Percentiles rank a stretch among this genome's conserved stretches.
phyloP scores from a whole-genome alignment of 148 eudicot species.

The Chenopodium suecicum region DNA sequence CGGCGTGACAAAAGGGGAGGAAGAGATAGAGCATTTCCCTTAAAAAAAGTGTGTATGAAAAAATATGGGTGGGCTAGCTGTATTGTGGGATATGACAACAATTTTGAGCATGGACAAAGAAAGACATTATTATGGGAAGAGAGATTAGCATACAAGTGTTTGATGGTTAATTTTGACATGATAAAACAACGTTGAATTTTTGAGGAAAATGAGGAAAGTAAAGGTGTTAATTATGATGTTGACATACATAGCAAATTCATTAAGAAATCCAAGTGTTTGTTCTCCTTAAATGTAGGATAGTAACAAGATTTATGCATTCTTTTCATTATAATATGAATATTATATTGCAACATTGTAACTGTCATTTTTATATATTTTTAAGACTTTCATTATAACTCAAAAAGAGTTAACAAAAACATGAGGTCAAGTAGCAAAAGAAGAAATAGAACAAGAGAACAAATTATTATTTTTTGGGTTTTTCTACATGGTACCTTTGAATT shows the following conservation, averaged over 20 bases:
- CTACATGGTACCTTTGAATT: no score
- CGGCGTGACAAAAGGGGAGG: slow-evolving; percentile 39
- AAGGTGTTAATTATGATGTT: background rate
- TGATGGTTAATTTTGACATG: slow-evolving; percentile 19
- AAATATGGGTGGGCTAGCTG: slow-evolving; percentile 7
- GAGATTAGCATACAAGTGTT: slow-evolving; percentile 2
- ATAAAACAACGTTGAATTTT: slow-evolving; percentile 10
- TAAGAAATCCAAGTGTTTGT: background rate
- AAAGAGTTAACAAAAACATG: no score
- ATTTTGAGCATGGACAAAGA: slow-evolving; percentile 13
- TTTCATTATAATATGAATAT: background rate
- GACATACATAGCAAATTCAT: slow-evolving; percentile 26
- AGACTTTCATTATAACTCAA: no score
- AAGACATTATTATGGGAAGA: slow-evolving; percentile 14
- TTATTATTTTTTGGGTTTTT: no score
- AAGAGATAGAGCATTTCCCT: slow-evolving; percentile 38
- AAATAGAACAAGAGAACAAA: no score
- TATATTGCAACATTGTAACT: no score
- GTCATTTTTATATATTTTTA: no score
- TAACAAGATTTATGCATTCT: background rate
- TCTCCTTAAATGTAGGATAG: slow-evolving; percentile 29
- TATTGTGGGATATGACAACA: slow-evolving; percentile 28
- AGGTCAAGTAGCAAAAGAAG: no score
- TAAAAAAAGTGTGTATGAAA: slow-evolving; percentile 7
- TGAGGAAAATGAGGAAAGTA: slow-evolving; percentile 4